Conservation (phyloP, 2,329 filamentous ascomycete species). For the Emergomyces orientalis region DNA sequence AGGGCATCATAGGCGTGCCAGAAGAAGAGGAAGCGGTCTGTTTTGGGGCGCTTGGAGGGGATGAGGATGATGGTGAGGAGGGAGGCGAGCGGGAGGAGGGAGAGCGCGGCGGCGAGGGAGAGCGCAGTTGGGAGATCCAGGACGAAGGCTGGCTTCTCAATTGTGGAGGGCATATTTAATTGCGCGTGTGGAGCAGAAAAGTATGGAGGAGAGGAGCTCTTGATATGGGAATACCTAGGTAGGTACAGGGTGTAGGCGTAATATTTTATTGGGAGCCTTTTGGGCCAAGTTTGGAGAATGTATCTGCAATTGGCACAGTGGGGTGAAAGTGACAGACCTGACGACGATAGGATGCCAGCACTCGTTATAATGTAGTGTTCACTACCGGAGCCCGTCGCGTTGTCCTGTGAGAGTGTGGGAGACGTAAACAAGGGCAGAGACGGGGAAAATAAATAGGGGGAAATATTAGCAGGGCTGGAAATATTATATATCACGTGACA, state of each 20-base stretch:
- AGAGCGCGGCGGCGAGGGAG: constrained; percentile 46
- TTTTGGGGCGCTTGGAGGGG: constrained; percentile 38
- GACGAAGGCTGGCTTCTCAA: constrained; percentile 10
- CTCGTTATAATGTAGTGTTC: no score
- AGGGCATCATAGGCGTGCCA: constrained; percentile 93
- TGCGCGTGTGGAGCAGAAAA: not conserved
- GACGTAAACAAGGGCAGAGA: no score
- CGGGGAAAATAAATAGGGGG: no score
- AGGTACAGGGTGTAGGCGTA: no score
- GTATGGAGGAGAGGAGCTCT: not conserved
- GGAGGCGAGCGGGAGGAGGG: constrained; percentile 47
- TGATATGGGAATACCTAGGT: no score
- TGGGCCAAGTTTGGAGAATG: not conserved
- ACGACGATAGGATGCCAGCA: not conserved
- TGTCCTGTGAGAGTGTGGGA: no score
- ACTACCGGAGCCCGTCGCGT: no score
- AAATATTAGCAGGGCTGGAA: no score
- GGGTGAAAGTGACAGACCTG: not conserved
- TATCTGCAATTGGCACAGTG: not conserved
- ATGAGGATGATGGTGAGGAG: constrained; percentile 42
- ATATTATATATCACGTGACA: no score
- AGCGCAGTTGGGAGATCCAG: constrained; percentile 36
- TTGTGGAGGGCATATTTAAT: not conserved
- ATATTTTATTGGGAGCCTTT: no score
- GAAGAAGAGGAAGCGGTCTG: constrained; percentile 72